A percentile compares a stretch with the other conserved stretches of the same genome.
phyloP scores from a whole-genome alignment of 768 basidiomycete species.

The Russula vinacea region DNA sequence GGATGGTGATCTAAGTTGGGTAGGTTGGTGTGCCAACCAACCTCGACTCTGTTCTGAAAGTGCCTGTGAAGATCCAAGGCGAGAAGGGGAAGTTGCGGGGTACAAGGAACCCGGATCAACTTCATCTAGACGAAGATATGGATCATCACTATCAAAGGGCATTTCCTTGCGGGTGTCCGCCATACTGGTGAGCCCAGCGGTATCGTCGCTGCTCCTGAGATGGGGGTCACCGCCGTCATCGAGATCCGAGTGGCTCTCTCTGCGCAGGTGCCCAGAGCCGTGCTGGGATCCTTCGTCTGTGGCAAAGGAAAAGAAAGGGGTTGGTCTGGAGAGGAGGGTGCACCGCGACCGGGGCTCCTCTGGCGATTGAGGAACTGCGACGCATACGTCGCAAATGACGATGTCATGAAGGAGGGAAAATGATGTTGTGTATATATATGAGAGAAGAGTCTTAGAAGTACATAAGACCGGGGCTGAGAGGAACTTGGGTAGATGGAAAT shows the following conservation, averaged over 20 bases:
- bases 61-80: slow-evolving; percentile 39
- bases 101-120: slow-evolving; percentile 49
- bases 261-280: slow-evolving; percentile 40
- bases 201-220: slow-evolving; percentile 44
- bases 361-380: slow-evolving; percentile 75
- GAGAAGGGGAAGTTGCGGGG: slow-evolving; percentile 39
- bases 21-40: slow-evolving; percentile 76
- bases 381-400: slow-evolving; percentile 78
- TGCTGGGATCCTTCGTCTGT: slow-evolving; percentile 63
- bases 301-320: slow-evolving; percentile 88
- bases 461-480: slow-evolving; percentile 15
- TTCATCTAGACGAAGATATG: slow-evolving; percentile 72
- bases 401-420: slow-evolving; percentile 41
- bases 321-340: slow-evolving; percentile 59
- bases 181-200: slow-evolving; percentile 37
- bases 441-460: slow-evolving; percentile 10
- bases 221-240: slow-evolving; percentile 80
- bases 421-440: neutral
- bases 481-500: neutral
- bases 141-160: slow-evolving; percentile 62
- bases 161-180: slow-evolving; percentile 28
- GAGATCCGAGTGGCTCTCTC: slow-evolving; percentile 47
- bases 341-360: slow-evolving; percentile 38
- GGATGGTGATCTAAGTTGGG: slow-evolving; percentile 54
- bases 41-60: slow-evolving; percentile 42